Percentiles rank a stretch among this genome's conserved stretches.
Evolutionary conservation across 352 stramenopile species (phyloP).

Genomic region (Phytophthora crassamura): DNA sequence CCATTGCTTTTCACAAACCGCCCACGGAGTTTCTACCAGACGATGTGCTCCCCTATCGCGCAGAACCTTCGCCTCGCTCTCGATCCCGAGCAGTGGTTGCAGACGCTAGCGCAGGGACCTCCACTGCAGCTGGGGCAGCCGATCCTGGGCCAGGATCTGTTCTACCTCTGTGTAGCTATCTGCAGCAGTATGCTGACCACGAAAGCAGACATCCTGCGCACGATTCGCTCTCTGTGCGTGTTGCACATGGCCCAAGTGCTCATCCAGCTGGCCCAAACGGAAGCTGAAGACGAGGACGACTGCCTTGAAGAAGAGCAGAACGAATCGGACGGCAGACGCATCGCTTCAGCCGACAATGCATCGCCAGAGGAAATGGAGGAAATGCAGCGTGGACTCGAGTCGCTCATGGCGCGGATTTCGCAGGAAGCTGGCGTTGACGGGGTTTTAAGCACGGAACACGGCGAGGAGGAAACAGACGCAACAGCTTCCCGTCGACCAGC

Average conservation of each 20-base stretch:
- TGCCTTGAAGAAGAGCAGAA: constrained; percentile 40
- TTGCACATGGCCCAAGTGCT: constrained; percentile 84
- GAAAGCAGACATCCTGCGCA: constrained; percentile 82
- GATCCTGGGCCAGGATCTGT: constrained; percentile 77
- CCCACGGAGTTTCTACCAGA: constrained; percentile 57
- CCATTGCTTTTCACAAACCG: constrained; percentile 64
- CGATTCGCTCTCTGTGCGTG: constrained; percentile 78
- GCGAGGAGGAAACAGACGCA: background rate
- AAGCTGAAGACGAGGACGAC: constrained; percentile 66
- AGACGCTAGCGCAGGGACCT: constrained; percentile 49
- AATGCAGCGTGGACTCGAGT: constrained; percentile 57
- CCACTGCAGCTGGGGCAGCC: constrained; percentile 65
- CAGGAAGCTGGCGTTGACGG: constrained; percentile 49
- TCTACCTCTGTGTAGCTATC: constrained; percentile 76
- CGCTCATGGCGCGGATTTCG: constrained; percentile 61
- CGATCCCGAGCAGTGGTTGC: constrained; percentile 55
- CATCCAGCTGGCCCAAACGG: constrained; percentile 63
- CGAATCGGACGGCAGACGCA: constrained; percentile 15
- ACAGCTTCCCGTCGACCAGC: constrained; percentile 8
- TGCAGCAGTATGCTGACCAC: constrained; percentile 82
- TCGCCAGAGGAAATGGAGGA: constrained; percentile 43
- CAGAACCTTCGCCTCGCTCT: constrained; percentile 57
- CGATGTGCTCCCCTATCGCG: constrained; percentile 57
- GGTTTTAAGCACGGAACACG: constrained; percentile 22
- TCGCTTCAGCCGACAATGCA: constrained; percentile 8